Base-by-base conservation (phyloP, 1,284 basidiomycete genomes). In the Cystobasidium slooffiae region DNA sequence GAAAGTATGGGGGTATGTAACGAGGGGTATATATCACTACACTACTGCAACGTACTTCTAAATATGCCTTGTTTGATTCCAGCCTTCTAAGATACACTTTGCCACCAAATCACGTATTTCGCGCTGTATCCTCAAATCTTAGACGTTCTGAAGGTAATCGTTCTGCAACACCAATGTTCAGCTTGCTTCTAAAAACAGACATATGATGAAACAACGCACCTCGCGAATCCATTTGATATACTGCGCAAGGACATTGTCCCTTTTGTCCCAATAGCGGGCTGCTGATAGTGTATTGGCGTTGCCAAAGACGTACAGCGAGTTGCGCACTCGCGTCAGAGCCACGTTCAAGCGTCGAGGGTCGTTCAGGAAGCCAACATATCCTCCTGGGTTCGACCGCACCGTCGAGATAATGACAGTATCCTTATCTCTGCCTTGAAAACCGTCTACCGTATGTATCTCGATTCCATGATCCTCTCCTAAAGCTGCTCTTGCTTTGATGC, bases 401-500 rank as follows among this genome's bases (percentile, higher is more conserved):
- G 93, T 94, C 53, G 91, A 93, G 81, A 97, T 94, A 64, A 97
- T 85, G 78, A 97, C 92, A 39, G 94, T 89, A 14, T 91, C 88
- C 84, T 97, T 97, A 84, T 97, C 93, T 61, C 93, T 87, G 0
- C 94, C 94, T 82, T 97, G 92, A 81, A 96, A 97, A 16, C 93
- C 94, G 80, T 95, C 93, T 9, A 95, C 92, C 0, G 93, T 94
- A 82, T 90, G 91, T 79, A 94, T 86, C 81, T 94, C 93, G 66
- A 95, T 86, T 61, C 87, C 0, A 88, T 87, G 61, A 12, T 84
- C 86, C 39, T 44, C 59, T 7, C 61, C 59, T 6, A 70, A 41
- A 2, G 58, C 52, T 12, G 22, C 39, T 10, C 47, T 31, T n/a
- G 53, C 62, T n/a, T 74, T 77, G 24, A 78, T 53, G 39, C 63